phyloP scores from a whole-genome alignment of 208 protist genomes.

The Leptomonas seymouri region DNA sequence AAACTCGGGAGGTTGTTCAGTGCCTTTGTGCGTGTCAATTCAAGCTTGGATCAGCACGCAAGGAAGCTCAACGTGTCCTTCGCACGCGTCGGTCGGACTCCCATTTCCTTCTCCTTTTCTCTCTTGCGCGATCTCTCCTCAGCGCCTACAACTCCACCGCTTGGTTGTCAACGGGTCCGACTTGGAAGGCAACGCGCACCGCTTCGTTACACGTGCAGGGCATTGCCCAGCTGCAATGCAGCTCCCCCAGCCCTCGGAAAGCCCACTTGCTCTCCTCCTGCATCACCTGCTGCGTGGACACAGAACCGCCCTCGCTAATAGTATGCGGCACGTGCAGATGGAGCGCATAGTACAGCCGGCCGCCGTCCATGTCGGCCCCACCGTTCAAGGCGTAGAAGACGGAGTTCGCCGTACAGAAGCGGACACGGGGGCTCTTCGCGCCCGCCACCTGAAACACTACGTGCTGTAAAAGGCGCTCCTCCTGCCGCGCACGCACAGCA shows the following conservation, averaged over 20 bases:
- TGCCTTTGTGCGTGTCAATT: neutral
- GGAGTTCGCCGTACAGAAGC: conserved; percentile 46
- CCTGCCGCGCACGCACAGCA: conserved; percentile 34
- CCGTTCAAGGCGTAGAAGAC: conserved; percentile 66
- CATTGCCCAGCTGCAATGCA: conserved; percentile 68
- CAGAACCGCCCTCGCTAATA: neutral
- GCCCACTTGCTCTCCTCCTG: conserved; percentile 40
- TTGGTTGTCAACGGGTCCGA: conserved; percentile 2
- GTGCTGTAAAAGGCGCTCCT: conserved; percentile 43
- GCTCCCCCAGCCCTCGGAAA: conserved; percentile 51
- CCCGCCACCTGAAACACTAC: conserved; percentile 69
- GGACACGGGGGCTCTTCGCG: conserved; percentile 21
- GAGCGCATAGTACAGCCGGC: conserved; percentile 76
- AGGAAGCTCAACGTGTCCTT: neutral
- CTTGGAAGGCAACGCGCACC: conserved; percentile 42
- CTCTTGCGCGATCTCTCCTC: neutral
- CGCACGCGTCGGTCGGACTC: neutral
- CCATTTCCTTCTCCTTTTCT: neutral
- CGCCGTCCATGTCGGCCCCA: conserved; percentile 59
- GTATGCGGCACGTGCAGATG: conserved; percentile 38
- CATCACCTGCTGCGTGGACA: conserved; percentile 17
- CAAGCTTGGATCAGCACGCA: conserved; percentile 6
- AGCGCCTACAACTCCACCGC: neutral
- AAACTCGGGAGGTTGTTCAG: too few species aligned
- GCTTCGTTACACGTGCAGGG: conserved; percentile 60